These are phyloP conservation scores for Hericium coralloides DNA, from an alignment of 768 basidiomycete genomes.

Conservation along the genomic window DNA sequence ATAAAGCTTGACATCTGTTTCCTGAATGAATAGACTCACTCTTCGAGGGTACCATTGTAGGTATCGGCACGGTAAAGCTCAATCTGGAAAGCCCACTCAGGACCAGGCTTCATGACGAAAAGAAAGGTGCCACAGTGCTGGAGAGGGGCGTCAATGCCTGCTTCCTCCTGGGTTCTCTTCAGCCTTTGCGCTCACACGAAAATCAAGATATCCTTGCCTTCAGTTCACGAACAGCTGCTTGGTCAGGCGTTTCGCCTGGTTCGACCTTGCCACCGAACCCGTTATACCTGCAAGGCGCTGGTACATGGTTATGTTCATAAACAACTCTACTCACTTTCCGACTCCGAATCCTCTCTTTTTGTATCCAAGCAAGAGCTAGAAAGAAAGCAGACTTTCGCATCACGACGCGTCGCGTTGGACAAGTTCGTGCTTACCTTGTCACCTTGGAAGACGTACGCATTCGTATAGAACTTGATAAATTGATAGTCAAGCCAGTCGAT, in stretches of 20 bases:
- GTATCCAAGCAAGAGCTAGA: constrained; percentile 64
- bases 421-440: constrained; percentile 10
- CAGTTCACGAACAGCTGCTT: constrained; percentile 75
- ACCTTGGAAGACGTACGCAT: constrained; percentile 55
- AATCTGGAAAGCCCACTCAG: constrained; percentile 59
- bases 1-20: neutral
- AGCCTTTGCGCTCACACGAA: neutral
- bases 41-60: constrained; percentile 52
- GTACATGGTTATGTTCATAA: neutral
- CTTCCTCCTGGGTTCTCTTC: constrained; percentile 58
- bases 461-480: constrained; percentile 48
- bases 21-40: constrained; percentile 37
- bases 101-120: constrained; percentile 42
- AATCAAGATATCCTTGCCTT: constrained; percentile 28
- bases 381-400: neutral
- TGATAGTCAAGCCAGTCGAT: constrained; percentile 40
- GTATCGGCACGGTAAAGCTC: constrained; percentile 58
- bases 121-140: constrained; percentile 55
- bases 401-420: constrained; percentile 3
- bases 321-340: constrained; percentile 33
- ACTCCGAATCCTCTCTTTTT: constrained; percentile 76
- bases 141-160: constrained; percentile 63
- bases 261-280: constrained; percentile 91
- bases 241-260: constrained; percentile 49
- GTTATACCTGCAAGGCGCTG: constrained; percentile 49